Percentiles rank a stretch among this genome's conserved stretches.
Evolutionary conservation across 1,284 basidiomycete species (phyloP).

Genomic region (Coniferiporia sulphurascens): DNA sequence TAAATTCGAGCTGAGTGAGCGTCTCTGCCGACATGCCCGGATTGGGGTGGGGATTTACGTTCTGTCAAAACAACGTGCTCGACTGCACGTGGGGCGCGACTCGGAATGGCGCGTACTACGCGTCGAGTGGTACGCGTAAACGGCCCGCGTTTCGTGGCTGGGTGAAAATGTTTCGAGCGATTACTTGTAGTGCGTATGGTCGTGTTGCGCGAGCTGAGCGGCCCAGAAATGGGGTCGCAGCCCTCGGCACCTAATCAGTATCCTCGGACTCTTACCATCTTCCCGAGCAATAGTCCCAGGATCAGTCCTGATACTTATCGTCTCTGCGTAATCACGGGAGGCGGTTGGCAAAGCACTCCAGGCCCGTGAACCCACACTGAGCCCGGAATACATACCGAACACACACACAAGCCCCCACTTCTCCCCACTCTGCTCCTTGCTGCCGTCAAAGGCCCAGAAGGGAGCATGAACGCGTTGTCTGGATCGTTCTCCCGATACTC

Average conservation of each 20-base stretch:
- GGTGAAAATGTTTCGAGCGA: neutral
- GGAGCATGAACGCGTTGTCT: neutral
- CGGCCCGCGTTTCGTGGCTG: neutral
- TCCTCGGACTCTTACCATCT: slow-evolving; percentile 3
- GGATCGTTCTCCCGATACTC: neutral
- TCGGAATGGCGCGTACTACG: neutral
- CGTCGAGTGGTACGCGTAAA: neutral
- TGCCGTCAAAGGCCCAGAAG: slow-evolving; percentile 2
- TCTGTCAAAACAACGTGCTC: slow-evolving; percentile 3
- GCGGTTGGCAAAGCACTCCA: neutral
- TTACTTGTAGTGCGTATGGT: too few relatives aligned
- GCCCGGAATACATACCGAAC: slow-evolving; percentile 1
- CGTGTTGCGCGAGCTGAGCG: slow-evolving; percentile 5
- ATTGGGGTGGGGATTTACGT: slow-evolving; percentile 5
- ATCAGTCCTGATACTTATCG: slow-evolving; percentile 7
- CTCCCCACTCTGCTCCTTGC: neutral
- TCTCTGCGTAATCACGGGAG: slow-evolving; percentile 7
- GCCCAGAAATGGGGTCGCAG: slow-evolving; percentile 4
- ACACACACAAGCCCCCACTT: neutral
- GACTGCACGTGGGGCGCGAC: neutral
- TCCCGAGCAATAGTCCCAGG: slow-evolving; percentile 5
- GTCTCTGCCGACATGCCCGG: neutral
- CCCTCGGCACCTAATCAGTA: slow-evolving; percentile 19
- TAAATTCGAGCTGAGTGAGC: neutral
- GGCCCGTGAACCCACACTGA: neutral